phyloP scores from a whole-genome alignment of 2,329 filamentous ascomycete genomes.

The Penicillium sp. region DNA sequence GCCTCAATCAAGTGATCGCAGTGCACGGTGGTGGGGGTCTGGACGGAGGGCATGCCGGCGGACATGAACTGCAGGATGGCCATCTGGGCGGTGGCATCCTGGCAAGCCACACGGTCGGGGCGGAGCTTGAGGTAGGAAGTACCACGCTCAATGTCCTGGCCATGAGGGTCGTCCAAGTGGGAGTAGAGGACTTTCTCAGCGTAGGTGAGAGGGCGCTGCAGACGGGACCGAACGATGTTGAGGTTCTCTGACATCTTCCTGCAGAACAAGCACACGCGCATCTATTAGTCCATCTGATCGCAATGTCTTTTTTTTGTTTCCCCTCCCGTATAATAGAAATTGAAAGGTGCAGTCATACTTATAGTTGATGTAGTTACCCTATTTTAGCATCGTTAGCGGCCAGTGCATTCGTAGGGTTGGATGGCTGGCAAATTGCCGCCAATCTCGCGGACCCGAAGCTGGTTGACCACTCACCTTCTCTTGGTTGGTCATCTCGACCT shows the following conservation, averaged over 20 bases:
- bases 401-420: constrained; percentile 3
- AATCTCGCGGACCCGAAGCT: constrained; percentile 10
- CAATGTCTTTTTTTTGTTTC: neutral
- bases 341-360: constrained; percentile 44
- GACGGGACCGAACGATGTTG: constrained; percentile 77
- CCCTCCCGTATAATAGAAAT: neutral
- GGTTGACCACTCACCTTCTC: constrained; percentile 61
- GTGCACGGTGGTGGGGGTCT: constrained; percentile 93
- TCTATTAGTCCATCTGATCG: constrained; percentile 20
- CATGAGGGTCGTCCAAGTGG: constrained; percentile 93
- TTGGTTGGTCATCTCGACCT: constrained; percentile 97
- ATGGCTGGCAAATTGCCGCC: constrained; percentile 4
- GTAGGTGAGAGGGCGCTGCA: constrained; percentile 90
- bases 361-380: constrained; percentile 96
- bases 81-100: constrained; percentile 99
- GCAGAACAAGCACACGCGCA: constrained; percentile 22
- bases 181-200: constrained; percentile 99
- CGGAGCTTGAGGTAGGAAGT: constrained; percentile 94
- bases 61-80: constrained; percentile 99
- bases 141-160: constrained; percentile 94
- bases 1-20: constrained; percentile 99
- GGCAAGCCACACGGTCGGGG: constrained; percentile 96
- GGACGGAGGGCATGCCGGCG: constrained; percentile 90
- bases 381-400: constrained; percentile 26
- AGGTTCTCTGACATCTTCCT: constrained; percentile 99